phyloP scores from a whole-genome alignment of 1,139 yeast genomes.

The Geotrichum bryndzae region DNA sequence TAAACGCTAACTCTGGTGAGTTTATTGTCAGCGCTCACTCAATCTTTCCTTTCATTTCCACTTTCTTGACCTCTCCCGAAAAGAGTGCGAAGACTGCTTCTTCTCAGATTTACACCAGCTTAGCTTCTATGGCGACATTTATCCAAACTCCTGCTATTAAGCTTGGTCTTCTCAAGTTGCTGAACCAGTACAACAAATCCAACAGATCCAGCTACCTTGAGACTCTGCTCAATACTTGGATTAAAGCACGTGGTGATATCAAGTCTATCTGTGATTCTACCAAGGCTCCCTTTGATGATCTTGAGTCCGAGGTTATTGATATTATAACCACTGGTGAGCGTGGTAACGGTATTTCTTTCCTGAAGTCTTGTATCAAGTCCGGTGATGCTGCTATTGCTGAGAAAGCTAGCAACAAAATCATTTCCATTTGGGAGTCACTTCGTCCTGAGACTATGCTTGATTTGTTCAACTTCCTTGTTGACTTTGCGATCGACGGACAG shows the following conservation, averaged over 20 bases:
- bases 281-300: conserved; percentile 45
- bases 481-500: conserved; percentile 43
- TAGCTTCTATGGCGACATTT: conserved; percentile 46
- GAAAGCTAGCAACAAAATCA: conserved; percentile 47
- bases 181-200: conserved; percentile 36
- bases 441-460: conserved; percentile 53
- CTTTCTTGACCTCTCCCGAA: conserved; percentile 23
- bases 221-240: conserved; percentile 38
- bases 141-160: conserved; percentile 45
- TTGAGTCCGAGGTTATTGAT: conserved; percentile 52
- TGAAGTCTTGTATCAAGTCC: conserved; percentile 45
- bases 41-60: conserved; percentile 36
- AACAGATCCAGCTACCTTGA: conserved; percentile 23
- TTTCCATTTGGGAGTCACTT: conserved; percentile 48
- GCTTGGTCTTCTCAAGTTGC: conserved; percentile 38
- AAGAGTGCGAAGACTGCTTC: conserved; percentile 11
- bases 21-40: conserved; percentile 44
- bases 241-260: conserved; percentile 43
- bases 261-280: conserved; percentile 42
- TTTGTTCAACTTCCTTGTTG: conserved; percentile 56
- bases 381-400: conserved; percentile 48
- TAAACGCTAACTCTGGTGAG: conserved; percentile 38
- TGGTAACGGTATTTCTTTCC: conserved; percentile 52
- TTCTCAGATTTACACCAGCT: conserved; percentile 38
- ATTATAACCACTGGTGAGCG: conserved; percentile 57